Evolutionary conservation across 2,329 filamentous ascomycete genomes (phyloP), one percentile per base, ranked within the genome.

Genomic region (Beauveria australis): DNA sequence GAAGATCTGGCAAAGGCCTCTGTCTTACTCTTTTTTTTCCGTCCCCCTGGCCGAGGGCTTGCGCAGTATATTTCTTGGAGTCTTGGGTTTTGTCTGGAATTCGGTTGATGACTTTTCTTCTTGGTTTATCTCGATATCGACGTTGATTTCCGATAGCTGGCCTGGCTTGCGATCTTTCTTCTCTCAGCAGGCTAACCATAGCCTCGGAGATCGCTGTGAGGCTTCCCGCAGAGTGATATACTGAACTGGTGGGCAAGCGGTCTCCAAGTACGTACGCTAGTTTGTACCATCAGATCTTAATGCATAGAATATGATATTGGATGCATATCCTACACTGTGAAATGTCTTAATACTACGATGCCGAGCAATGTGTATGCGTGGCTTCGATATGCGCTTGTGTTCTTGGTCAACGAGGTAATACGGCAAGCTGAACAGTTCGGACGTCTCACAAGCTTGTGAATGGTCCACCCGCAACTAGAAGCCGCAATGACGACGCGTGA

Each of bases 51-150:
- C 63, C 68, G 67, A 61, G 62, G 59, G 53, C 41, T 62, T 66
- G 66, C 65, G 65, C 69, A 68, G 68, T 73, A 71, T 72, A 70
- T 73, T 74, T 72, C 68, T 70, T 68, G 73, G 74, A 75, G 73
- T 75, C 72, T 66, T 73, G 73, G 73, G 67, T 73, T 53, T 73
- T 72, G 70, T 71, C 71, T 66, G 71, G 68, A 67, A 71, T 59
- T 68, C 66, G 70, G 70, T 71, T 69, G 68, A 73, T 69, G 70
- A 68, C 72, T 73, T 71, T 70, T 55, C 18, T 37, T 49, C 28
- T 64, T 47, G 55, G 56, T 61, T 61, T 64, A 58, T 65, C 66
- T 64, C 61, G 64, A 66, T 66, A 64, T 63, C 46, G 57, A 62
- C 40, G 58, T 49, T 58, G 30, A 59, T 56, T 60, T 48, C 22